Base-by-base conservation (phyloP, 257 asterid species). In the Solanum neorickii region DNA sequence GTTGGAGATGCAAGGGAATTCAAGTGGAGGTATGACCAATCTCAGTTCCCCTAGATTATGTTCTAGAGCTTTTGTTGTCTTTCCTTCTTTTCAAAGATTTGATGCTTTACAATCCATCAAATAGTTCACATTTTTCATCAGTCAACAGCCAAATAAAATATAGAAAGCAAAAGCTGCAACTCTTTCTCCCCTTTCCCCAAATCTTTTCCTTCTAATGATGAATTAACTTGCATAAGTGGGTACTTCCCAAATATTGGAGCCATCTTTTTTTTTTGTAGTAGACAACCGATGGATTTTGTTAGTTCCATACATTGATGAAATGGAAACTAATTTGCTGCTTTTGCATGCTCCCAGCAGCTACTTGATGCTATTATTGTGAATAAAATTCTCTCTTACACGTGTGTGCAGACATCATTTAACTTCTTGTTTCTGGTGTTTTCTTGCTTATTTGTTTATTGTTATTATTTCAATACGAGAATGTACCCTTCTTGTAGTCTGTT, bases 1-100 rank as follows among this genome's bases (percentile, higher is more conserved):
- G 99, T 89, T 96, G 96, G 99, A 94, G 98, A 93, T 92, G 95
- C 94, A 94, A 94, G 95, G 98, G 99, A 73, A 93, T 97, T 90
- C 99, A 93, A 92, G 99, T 90, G 74, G 98, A 97, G 98, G 99
- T 97, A 97, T 83, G 68, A 18, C 44, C 44, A 31, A 31, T 82
- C 69, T 29, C 68, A 49, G 39, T 82, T 18, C 46, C 66, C 69
- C 20, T 82, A 52, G 85, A 82, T 82, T 56, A 49, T 82, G 41
- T 49, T 49, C 69, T 82, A 49, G 69, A 82, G 46, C 15, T 49
- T 82, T 29, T 49, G 69, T 47, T 47, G 27, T 80, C 44, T 80
- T 78, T 46, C 46, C 12, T 49, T 82, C 29, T 82, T 31, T 82
- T 31, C 13, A 1, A 37, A 49, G 35, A 78, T 49, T 47, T 47